Evolutionary conservation across 1,139 yeast species (phyloP).

Genomic region (Debaryomyces singareniensis): DNA sequence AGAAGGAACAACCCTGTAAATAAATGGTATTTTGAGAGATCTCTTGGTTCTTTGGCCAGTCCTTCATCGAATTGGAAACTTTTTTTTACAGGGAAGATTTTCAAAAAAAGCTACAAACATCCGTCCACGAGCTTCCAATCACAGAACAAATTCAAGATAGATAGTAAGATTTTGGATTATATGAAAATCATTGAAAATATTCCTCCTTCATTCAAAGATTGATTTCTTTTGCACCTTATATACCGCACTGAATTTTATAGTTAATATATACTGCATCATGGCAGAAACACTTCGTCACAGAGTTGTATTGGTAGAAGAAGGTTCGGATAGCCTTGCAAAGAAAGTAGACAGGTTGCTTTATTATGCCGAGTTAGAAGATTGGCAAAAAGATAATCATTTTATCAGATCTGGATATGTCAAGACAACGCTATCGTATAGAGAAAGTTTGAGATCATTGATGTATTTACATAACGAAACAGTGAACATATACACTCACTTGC

Average conservation of each 20-base stretch:
- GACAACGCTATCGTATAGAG: constrained; percentile 50
- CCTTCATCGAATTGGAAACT: constrained; percentile 58
- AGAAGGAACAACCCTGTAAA: constrained; percentile 82
- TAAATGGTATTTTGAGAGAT: constrained; percentile 95
- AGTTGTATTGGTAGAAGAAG: not conserved
- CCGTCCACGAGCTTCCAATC: not conserved
- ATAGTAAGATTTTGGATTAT: constrained; percentile 21
- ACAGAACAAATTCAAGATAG: constrained; percentile 19
- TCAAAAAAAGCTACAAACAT: constrained; percentile 28
- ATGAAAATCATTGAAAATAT: constrained; percentile 27
- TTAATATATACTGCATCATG: not conserved
- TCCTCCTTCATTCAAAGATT: constrained; percentile 22
- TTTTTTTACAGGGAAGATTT: constrained; percentile 58
- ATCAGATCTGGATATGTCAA: constrained; percentile 71
- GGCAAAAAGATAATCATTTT: constrained; percentile 86
- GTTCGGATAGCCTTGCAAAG: not conserved
- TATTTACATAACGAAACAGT: constrained; percentile 82
- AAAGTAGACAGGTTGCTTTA: constrained; percentile 11
- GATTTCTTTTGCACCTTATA: constrained; percentile 1
- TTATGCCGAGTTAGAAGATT: constrained; percentile 52
- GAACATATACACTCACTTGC: constrained; percentile 73
- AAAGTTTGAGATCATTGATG: constrained; percentile 50
- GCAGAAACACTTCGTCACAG: constrained; percentile 1
- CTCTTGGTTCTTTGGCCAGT: constrained; percentile 59
- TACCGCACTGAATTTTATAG: not conserved